Percentiles rank a stretch among this genome's conserved stretches.
These are phyloP conservation scores for Lentinula detonsa DNA, from an alignment of 768 basidiomycete species.

Conservation along the genomic window DNA sequence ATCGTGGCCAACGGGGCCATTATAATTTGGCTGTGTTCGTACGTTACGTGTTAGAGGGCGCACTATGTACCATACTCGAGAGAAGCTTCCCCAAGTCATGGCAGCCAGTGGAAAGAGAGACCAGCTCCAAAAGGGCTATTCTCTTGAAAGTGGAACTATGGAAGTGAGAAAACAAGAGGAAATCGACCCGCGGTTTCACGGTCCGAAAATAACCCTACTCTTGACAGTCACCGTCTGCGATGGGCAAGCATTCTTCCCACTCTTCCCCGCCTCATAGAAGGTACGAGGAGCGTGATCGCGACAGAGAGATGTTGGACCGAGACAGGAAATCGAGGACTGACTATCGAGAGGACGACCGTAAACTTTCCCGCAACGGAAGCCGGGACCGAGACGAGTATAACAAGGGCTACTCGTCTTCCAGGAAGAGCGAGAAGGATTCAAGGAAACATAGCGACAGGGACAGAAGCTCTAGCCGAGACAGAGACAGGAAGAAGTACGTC, in stretches of 20 bases:
- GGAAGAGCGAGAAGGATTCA: neutral
- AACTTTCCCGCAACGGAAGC: conserved; percentile 24
- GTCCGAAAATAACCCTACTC: neutral
- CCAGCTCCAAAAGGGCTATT: neutral
- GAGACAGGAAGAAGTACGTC: conserved; percentile 37
- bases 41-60: conserved; percentile 18
- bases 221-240: conserved; percentile 14
- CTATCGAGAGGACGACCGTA: conserved; percentile 23
- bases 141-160: neutral
- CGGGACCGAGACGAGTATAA: conserved; percentile 19
- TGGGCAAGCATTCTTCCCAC: conserved; percentile 48
- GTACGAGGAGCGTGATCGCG: conserved; percentile 31
- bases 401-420: conserved; percentile 24
- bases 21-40: conserved; percentile 55
- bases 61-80: neutral
- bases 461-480: conserved; percentile 26
- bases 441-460: conserved; percentile 13
- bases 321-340: conserved; percentile 25
- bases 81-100: neutral
- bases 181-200: neutral
- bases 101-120: neutral
- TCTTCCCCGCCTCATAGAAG: conserved; percentile 43
- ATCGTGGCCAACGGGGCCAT: conserved; percentile 23
- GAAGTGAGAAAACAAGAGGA: neutral
- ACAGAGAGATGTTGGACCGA: conserved; percentile 26